Evolutionary conservation across 371 early-diverging fungal genomes (phyloP).

Genomic region (Phascolomyces articulosus): DNA sequence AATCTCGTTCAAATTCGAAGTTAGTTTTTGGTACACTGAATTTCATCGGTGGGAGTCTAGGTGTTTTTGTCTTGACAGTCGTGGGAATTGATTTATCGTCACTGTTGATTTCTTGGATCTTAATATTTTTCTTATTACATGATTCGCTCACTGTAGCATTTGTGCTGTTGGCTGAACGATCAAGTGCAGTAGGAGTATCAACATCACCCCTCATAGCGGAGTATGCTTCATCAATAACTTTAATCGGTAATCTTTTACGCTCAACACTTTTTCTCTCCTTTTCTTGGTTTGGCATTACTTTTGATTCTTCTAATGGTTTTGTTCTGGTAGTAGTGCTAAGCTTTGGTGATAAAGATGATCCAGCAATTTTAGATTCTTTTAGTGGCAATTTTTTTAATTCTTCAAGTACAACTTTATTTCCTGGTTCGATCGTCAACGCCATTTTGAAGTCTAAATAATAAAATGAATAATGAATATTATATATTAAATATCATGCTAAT

Average conservation of each 20-base stretch:
- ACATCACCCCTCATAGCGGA: not conserved
- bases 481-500: not conserved
- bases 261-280: slow-evolving; percentile 9
- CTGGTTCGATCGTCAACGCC: slow-evolving; percentile 71
- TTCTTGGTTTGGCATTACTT: slow-evolving; percentile 5
- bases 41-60: slow-evolving; percentile 13
- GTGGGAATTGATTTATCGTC: not conserved
- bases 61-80: not conserved
- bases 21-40: slow-evolving; percentile 55
- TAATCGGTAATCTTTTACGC: slow-evolving; percentile 27
- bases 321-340: not conserved
- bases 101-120: not conserved
- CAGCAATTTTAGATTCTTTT: not conserved
- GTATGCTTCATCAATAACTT: slow-evolving; percentile 33
- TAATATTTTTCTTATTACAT: not conserved
- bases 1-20: slow-evolving; percentile 79
- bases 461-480: not conserved
- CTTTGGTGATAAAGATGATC: not conserved
- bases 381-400: slow-evolving; percentile 58
- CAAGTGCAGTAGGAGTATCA: not conserved
- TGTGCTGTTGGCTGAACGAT: not conserved
- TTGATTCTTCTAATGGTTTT: not conserved
- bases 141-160: not conserved
- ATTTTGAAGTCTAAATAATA: slow-evolving; percentile 58
- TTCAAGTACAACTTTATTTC: slow-evolving; percentile 63